Percentiles rank a stretch among this genome's conserved stretches.
Evolutionary conservation across 257 asterid species (phyloP).

Genomic region (Echium plantagineum): DNA sequence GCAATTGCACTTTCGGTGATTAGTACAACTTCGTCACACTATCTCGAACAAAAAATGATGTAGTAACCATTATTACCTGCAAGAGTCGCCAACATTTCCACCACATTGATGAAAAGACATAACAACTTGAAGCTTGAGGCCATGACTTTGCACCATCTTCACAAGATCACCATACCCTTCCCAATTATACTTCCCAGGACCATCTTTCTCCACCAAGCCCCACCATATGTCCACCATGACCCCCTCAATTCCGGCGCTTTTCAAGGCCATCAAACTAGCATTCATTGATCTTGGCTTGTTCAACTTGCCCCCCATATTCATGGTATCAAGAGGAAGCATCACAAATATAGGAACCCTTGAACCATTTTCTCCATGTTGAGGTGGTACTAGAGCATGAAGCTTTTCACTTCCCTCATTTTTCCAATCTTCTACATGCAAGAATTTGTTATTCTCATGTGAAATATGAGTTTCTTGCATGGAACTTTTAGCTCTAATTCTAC

Average conservation of each 20-base stretch:
- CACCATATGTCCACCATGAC: conserved; percentile 97
- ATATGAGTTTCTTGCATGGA: conserved; percentile 32
- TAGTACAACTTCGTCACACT: too few relatives aligned
- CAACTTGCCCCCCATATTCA: conserved; percentile 43
- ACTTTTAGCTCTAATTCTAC: conserved; percentile 34
- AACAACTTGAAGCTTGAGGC: conserved; percentile 79
- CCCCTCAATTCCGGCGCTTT: conserved; percentile 81
- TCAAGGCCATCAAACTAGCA: conserved; percentile 86
- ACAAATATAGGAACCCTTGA: conserved; percentile 73
- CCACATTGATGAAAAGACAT: conserved; percentile 98
- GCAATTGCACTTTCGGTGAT: too few relatives aligned
- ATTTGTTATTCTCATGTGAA: conserved; percentile 7
- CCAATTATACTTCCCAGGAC: conserved; percentile 79
- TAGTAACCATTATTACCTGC: conserved; percentile 53
- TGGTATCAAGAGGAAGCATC: conserved; percentile 88
- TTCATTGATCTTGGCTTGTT: conserved; percentile 67
- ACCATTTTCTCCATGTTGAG: conserved; percentile 24
- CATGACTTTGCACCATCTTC: conserved; percentile 52
- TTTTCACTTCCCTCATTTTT: conserved; percentile 32
- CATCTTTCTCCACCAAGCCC: conserved; percentile 91
- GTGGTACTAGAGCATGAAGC: conserved; percentile 30
- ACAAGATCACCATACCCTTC: conserved; percentile 81
- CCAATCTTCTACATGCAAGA: conserved; percentile 20
- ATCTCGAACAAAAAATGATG: too few relatives aligned
- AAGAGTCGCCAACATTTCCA: conserved; percentile 87